Evolutionary conservation across 1,284 basidiomycete species (phyloP), one percentile per base, ranked within the genome.

Genomic region (Gymnopus androsaceus): DNA sequence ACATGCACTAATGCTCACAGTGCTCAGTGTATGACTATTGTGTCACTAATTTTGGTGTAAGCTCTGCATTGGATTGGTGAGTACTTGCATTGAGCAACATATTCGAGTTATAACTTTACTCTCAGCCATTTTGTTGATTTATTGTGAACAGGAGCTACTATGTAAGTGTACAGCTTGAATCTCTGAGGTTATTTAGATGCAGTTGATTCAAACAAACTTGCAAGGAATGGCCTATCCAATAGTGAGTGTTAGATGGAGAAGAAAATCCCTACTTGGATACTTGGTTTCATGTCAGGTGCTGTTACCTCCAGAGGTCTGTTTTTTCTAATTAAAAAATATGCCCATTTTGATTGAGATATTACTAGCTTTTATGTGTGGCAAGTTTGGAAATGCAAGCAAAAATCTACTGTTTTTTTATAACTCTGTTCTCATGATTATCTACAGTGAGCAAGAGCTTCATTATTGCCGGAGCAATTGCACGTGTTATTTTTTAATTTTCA

Each of bases 271-370:
- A 27, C n/a, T 38, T 36, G 6, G 33, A 28, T 15, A 27, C 21
- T 4, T 36, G 27, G 15, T 4, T 34, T 19, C 27, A n/a, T 31
- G 19, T 21, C 23, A 57, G 55, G 48, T 11, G 15, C 33, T 7
- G 55, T 57, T 15, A 57, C 55, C 6, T 57, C 28, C 55, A 57
- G 41, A 50, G 55, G 55, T 57, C 19, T 23, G 40, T 6, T 31
- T 15, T 45, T 25, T 3, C 27, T 21, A n/a, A 6, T 15, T 27
- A 34, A 33, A 19, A 7, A 9, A 5, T 27, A 30, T 33, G 14
- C n/a, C 8, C 3, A 9, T 28, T 44, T 2, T n/a, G n/a, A 15
- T 30, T 27, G 34, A 38, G 9, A 38, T 3, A 6, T 42, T 21
- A 15, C 6, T 28, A 57, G 55, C 19, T 57, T 57, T 23, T 57